A percentile compares a stretch with the other conserved stretches of the same genome.
These are phyloP conservation scores for Leccinum fuscescens DNA, from an alignment of 1,284 basidiomycete genomes.

Conservation along the genomic window DNA sequence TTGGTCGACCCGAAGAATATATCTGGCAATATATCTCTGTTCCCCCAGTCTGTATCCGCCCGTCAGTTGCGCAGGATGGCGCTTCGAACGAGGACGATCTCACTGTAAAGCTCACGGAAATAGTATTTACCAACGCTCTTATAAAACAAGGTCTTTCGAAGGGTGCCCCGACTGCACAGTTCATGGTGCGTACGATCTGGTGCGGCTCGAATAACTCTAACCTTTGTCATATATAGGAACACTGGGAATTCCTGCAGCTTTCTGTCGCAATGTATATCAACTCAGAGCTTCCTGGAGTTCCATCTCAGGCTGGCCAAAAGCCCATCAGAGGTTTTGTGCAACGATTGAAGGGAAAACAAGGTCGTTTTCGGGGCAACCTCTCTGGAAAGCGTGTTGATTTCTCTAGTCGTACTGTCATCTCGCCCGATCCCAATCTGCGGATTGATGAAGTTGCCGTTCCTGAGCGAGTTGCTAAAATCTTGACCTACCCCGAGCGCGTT, in stretches of 20 bases:
- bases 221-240: slow-evolving; percentile 58
- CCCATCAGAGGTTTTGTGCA: slow-evolving; percentile 98
- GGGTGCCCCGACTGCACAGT: slow-evolving; percentile 84
- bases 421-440: slow-evolving; percentile 95
- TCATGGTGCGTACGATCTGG: slow-evolving; percentile 63
- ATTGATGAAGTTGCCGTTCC: slow-evolving; percentile 99
- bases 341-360: slow-evolving; percentile 97
- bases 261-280: slow-evolving; percentile 98
- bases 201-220: slow-evolving; percentile 7
- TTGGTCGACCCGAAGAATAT: slow-evolving; percentile 94
- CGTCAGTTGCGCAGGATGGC: slow-evolving; percentile 95
- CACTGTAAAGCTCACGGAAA: slow-evolving; percentile 96
- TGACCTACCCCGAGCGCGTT: slow-evolving; percentile 97
- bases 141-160: slow-evolving; percentile 90
- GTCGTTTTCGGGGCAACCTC: slow-evolving; percentile 97
- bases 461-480: slow-evolving; percentile 91
- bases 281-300: slow-evolving; percentile 93
- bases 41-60: slow-evolving; percentile 96
- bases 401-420: slow-evolving; percentile 97
- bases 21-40: slow-evolving; percentile 99
- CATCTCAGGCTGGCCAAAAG: slow-evolving; percentile 80
- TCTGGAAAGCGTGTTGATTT: slow-evolving; percentile 99
- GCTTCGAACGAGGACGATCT: slow-evolving; percentile 98
- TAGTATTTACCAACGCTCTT: slow-evolving; percentile 92
- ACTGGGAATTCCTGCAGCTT: slow-evolving; percentile 97